Base-by-base conservation (phyloP, 208 protist species). In the Angomonas ambiguus region DNA sequence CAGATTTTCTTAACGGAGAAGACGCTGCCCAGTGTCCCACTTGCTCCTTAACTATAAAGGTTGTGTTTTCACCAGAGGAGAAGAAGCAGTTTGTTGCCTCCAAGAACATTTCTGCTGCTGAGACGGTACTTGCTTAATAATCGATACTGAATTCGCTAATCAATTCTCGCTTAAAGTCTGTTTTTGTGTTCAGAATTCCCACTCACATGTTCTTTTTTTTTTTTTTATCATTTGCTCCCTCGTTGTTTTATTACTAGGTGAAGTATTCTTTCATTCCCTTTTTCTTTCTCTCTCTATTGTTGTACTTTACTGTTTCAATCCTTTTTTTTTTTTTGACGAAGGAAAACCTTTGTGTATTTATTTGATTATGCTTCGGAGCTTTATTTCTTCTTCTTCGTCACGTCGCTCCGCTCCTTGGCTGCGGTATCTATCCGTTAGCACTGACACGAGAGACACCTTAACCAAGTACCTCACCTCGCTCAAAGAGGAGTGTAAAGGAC, bases 11-110 rank as follows among this genome's bases (percentile, higher is more conserved):
- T 1, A 61, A 70, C 31, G 91, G 91, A 24, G 64, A 56, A 22
- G 78, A 92, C 38, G 82, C 94, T 2, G 91, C 91, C 0, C 80
- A 93, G 63, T 96, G 91, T 65, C 91, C 91, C 1, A 94, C 91
- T 16, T 96, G 91, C 70, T 94, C 88, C 6, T 79, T 96, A 48
- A 96, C 91, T 0, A 74, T 96, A 30, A 85, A 85, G 22, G 78
- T 96, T 51, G 60, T 93, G 31, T 93, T 82, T 74, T 84, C 81
- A 0, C 65, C 70, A 0, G 80, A 80, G 30, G 82, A 93, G 56
- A 80, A 74, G 51, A 41, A 24, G 1, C n/a, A 30, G 30, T 88
- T 95, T 48, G 28, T 92, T 2, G 41, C 59, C 11, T 57, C 34
- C 4, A 28, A 51, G 34, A 38, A 8, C 41, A 41, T 20, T 28